A percentile compares a stretch with the other conserved stretches of the same genome.
Evolutionary conservation across 2,329 filamentous ascomycete genomes (phyloP).

Genomic region (Volutella citrinella): DNA sequence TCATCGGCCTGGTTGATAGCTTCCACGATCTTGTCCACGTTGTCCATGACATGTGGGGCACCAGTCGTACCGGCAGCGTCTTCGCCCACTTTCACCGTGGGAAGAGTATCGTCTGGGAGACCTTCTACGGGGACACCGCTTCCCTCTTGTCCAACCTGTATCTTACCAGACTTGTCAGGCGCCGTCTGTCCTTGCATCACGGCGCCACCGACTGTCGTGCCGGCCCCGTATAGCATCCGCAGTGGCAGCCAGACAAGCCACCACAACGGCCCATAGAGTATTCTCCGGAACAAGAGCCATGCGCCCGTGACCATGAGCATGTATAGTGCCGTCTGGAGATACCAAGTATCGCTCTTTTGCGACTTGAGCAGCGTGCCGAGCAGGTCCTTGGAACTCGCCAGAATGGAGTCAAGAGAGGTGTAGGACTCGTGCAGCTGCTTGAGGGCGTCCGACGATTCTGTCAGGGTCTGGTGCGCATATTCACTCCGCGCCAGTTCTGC

Average conservation of each 20-base stretch:
- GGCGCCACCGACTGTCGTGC: constrained; percentile 53
- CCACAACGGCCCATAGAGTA: constrained; percentile 86
- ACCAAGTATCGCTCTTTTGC: constrained; percentile 98
- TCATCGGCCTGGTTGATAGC: constrained; percentile 35
- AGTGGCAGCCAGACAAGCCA: constrained; percentile 84
- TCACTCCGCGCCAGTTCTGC: constrained; percentile 80
- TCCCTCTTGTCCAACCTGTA: constrained; percentile 24
- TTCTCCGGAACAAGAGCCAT: constrained; percentile 83
- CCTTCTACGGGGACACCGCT: constrained; percentile 31
- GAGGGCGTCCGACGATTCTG: constrained; percentile 80
- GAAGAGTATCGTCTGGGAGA: constrained; percentile 41
- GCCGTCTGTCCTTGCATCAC: constrained; percentile 38
- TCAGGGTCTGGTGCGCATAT: constrained; percentile 86
- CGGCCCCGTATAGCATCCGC: constrained; percentile 60
- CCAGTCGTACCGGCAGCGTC: constrained; percentile 16
- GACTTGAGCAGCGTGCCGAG: constrained; percentile 77
- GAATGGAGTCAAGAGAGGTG: constrained; percentile 70
- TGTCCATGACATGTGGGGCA: constrained; percentile 43
- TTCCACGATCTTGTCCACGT: constrained; percentile 55
- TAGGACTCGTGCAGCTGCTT: constrained; percentile 79
- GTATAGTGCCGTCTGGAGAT: constrained; percentile 86
- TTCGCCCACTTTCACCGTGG: constrained; percentile 45
- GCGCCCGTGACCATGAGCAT: constrained; percentile 71
- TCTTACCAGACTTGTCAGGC: constrained; percentile 21
- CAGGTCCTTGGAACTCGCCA: constrained; percentile 71